These are phyloP conservation scores for Arachis monticola DNA, from an alignment of 331 rosid species.

Conservation along the genomic window DNA sequence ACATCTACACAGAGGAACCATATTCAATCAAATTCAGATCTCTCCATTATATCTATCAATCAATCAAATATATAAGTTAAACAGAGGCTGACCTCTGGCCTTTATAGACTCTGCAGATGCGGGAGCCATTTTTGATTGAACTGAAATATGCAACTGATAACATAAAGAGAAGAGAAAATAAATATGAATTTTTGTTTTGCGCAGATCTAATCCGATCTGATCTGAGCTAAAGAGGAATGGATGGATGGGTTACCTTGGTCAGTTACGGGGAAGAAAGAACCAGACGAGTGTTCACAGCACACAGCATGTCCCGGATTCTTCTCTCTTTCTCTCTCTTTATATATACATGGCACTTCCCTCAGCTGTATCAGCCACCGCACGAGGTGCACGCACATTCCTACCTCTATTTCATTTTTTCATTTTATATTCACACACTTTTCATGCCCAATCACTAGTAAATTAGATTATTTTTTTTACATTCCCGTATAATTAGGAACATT, in stretches of 20 bases:
- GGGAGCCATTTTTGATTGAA: slow-evolving; percentile 66
- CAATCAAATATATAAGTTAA: too few species aligned
- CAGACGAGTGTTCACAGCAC: not conserved
- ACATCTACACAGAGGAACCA: slow-evolving; percentile 64
- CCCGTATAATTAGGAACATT: not conserved
- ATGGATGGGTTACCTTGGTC: not conserved
- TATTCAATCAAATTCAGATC: too few species aligned
- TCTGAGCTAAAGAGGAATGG: not conserved
- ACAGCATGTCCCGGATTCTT: not conserved
- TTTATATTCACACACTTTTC: too few species aligned
- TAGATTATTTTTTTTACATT: not conserved
- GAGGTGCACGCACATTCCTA: not conserved
- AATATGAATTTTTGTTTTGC: not conserved
- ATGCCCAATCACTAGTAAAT: not conserved
- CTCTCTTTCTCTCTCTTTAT: not conserved
- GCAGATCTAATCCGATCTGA: not conserved
- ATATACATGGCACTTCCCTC: not conserved
- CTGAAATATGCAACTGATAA: slow-evolving; percentile 46
- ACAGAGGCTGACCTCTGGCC: slow-evolving; percentile 60
- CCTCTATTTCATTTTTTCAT: not conserved
- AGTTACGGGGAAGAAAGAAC: not conserved
- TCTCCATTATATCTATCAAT: too few species aligned
- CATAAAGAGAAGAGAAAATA: not conserved
- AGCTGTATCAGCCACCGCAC: not conserved
- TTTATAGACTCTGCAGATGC: slow-evolving; percentile 63